These are phyloP conservation scores for Cystobasidium onofrii DNA, from an alignment of 768 basidiomycete genomes.

Conservation along the genomic window DNA sequence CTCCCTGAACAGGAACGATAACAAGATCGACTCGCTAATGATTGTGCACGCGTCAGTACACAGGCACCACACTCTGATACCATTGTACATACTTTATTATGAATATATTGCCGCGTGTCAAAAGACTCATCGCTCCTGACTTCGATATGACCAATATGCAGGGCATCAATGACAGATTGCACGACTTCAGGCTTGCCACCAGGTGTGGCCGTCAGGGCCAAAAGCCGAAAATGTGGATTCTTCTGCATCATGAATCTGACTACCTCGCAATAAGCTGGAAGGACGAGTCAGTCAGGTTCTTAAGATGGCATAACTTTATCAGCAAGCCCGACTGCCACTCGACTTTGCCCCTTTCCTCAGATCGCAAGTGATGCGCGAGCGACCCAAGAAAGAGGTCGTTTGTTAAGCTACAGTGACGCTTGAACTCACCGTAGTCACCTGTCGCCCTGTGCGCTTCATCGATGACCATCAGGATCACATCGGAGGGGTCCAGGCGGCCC, in stretches of 20 bases:
- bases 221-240: conserved; percentile 83
- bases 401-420: conserved; percentile 26
- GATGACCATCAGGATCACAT: conserved; percentile 79
- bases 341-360: too few species aligned
- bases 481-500: conserved; percentile 64
- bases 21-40: conserved; percentile 21
- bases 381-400: too few species aligned
- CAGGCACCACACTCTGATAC: neutral
- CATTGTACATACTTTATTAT: conserved; percentile 59
- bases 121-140: conserved; percentile 83
- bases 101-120: conserved; percentile 75
- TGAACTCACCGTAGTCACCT: conserved; percentile 61
- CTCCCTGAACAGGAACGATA: conserved; percentile 12
- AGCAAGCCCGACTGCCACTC: too few species aligned
- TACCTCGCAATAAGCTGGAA: conserved; percentile 74
- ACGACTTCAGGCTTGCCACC: conserved; percentile 77
- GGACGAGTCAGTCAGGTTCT: too few species aligned
- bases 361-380: too few species aligned
- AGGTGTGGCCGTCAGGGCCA: conserved; percentile 93
- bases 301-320: neutral
- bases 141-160: conserved; percentile 92
- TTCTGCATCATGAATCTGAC: conserved; percentile 84
- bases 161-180: conserved; percentile 76
- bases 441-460: conserved; percentile 87
- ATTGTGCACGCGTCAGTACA: neutral